These are phyloP conservation scores for Colletotrichum trifolii DNA, from an alignment of 2,329 filamentous ascomycete species.

Conservation along the genomic window DNA sequence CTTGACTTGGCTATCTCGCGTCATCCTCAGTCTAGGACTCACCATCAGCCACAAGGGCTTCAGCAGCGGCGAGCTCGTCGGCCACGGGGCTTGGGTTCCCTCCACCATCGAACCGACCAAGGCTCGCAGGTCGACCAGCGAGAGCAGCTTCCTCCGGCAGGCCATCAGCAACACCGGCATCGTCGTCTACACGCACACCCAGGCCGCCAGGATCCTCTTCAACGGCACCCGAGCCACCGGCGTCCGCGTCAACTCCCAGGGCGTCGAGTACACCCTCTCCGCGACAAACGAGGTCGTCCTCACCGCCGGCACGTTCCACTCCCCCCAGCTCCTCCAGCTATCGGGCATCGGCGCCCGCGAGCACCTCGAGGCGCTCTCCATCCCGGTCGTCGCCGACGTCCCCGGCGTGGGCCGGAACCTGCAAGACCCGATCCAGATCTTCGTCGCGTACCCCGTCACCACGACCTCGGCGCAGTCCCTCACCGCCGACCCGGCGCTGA, in stretches of 20 bases:
- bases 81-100: constrained; percentile 42
- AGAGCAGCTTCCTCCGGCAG: constrained; percentile 48
- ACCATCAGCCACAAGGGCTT: constrained; percentile 46
- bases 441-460: constrained; percentile 26
- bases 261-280: constrained; percentile 34
- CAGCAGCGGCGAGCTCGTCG: constrained; percentile 53
- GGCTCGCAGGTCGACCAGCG: constrained; percentile 47
- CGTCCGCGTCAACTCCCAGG: constrained; percentile 46
- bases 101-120: constrained; percentile 44
- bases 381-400: constrained; percentile 60
- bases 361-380: constrained; percentile 50
- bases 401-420: constrained; percentile 85
- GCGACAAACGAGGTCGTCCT: constrained; percentile 76
- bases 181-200: constrained; percentile 52
- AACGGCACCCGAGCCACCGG: constrained; percentile 53
- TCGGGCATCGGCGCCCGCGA: constrained; percentile 60
- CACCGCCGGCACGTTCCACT: constrained; percentile 84
- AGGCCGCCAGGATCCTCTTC: constrained; percentile 59
- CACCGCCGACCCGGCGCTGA: constrained; percentile 9
- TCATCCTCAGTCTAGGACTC: constrained; percentile 54
- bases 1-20: constrained; percentile 41
- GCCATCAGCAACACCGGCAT: constrained; percentile 46
- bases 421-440: constrained; percentile 77
- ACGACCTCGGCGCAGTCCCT: constrained; percentile 24
- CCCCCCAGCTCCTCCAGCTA: constrained; percentile 73